Evolutionary conservation across 306 rosid genomes (phyloP).

Genomic region (Corylus americana): DNA sequence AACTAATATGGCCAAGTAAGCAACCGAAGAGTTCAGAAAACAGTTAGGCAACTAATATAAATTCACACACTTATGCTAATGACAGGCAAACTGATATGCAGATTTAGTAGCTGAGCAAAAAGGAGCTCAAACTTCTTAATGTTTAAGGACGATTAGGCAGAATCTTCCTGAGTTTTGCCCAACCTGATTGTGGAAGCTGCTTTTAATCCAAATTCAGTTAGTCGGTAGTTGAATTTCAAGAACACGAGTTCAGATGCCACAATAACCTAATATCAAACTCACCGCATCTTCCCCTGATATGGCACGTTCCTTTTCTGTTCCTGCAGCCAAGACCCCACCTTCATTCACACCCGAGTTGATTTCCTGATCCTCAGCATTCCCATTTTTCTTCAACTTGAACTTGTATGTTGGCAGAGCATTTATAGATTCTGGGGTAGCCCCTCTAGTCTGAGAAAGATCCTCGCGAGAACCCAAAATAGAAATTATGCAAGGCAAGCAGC

Average conservation of each 20-base stretch:
- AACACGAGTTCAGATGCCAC: slow-evolving; percentile 11
- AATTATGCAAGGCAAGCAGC: slow-evolving; percentile 82
- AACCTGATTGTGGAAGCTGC: not conserved
- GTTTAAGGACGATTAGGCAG: not conserved
- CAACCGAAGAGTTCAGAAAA: too few species aligned
- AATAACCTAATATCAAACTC: slow-evolving; percentile 32
- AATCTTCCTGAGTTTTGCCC: not conserved
- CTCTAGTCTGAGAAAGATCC: slow-evolving; percentile 61
- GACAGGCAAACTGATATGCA: not conserved
- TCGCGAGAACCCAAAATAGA: slow-evolving; percentile 60
- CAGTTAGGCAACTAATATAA: not conserved
- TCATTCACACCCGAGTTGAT: slow-evolving; percentile 38
- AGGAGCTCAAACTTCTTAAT: not conserved
- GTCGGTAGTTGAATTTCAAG: not conserved
- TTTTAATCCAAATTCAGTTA: not conserved
- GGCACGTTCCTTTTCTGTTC: slow-evolving; percentile 61
- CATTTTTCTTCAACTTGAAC: slow-evolving; percentile 57
- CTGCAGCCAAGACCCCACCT: slow-evolving; percentile 68
- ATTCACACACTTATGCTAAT: not conserved
- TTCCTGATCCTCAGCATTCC: slow-evolving; percentile 29
- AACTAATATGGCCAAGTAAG: not conserved
- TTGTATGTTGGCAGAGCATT: slow-evolving; percentile 67
- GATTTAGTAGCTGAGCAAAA: not conserved
- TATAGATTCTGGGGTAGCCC: slow-evolving; percentile 67
- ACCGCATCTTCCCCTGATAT: slow-evolving; percentile 86